Evolutionary conservation across 305 asterid genomes (phyloP).

Genomic region (Solanum chacoense): DNA sequence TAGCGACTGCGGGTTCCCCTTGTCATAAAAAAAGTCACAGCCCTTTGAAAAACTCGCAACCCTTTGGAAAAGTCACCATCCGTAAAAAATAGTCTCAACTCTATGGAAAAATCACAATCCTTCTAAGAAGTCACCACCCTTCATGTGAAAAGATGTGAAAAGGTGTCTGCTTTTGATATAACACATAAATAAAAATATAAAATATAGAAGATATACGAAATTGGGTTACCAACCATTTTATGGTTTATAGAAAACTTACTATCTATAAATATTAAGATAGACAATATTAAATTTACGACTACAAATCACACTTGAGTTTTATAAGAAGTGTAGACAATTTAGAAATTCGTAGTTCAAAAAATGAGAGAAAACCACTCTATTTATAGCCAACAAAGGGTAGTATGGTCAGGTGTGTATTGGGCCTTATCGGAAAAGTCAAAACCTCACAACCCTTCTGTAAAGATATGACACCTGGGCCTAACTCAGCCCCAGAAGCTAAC

Average conservation of each 20-base stretch:
- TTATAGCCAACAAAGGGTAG: not conserved
- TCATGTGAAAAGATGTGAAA: not conserved
- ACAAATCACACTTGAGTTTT: not conserved
- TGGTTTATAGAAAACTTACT: not conserved
- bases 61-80: not conserved
- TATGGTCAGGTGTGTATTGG: not conserved
- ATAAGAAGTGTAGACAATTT: not conserved
- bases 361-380: not conserved
- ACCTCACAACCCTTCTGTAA: not conserved
- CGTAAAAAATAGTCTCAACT: not conserved
- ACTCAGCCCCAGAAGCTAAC: no score
- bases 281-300: not conserved
- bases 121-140: not conserved
- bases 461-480: not conserved
- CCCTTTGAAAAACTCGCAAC: not conserved
- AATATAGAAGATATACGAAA: not conserved
- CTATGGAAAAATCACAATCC: not conserved
- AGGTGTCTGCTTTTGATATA: no score
- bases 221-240: not conserved
- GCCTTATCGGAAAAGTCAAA: not conserved
- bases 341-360: not conserved
- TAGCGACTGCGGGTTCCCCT: not conserved
- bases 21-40: not conserved
- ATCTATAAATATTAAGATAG: not conserved
- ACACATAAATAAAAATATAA: not conserved